phyloP scores from a whole-genome alignment of 371 early-diverging fungal genomes.

The Mucor irregularis region DNA sequence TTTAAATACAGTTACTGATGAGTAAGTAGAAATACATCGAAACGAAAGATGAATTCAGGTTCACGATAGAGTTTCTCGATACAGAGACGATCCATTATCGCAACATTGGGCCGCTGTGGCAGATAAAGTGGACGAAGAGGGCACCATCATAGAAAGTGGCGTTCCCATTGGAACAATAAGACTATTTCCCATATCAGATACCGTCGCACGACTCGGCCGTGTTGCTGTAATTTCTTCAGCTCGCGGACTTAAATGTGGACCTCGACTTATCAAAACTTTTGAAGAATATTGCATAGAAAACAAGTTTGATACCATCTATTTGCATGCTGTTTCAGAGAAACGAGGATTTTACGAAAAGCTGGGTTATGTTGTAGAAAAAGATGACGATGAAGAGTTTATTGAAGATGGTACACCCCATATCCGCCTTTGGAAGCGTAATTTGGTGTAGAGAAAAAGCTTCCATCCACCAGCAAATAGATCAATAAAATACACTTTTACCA shows the following conservation, averaged over 20 bases:
- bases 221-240: slow-evolving; percentile 40
- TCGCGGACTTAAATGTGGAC: slow-evolving; percentile 34
- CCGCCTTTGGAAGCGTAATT: slow-evolving; percentile 32
- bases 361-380: slow-evolving; percentile 34
- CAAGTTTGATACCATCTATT: slow-evolving; percentile 20
- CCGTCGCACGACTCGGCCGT: slow-evolving; percentile 37
- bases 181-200: slow-evolving; percentile 16
- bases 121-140: slow-evolving; percentile 6
- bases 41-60: not conserved
- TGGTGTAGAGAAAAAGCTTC: no score
- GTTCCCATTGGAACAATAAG: slow-evolving; percentile 38
- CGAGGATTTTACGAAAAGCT: slow-evolving; percentile 40
- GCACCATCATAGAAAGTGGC: slow-evolving; percentile 1
- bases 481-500: no score
- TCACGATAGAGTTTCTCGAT: not conserved
- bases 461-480: no score
- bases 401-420: slow-evolving; percentile 47
- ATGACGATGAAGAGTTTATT: slow-evolving; percentile 32
- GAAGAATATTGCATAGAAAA: slow-evolving; percentile 16
- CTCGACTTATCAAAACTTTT: slow-evolving; percentile 24
- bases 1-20: slow-evolving; percentile 30
- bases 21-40: slow-evolving; percentile 15
- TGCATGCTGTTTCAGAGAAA: slow-evolving; percentile 42
- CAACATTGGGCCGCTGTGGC: slow-evolving; percentile 33
- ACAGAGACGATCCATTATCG: not conserved